phyloP scores from a whole-genome alignment of 768 basidiomycete species.

The Psilocybe tampanensis region DNA sequence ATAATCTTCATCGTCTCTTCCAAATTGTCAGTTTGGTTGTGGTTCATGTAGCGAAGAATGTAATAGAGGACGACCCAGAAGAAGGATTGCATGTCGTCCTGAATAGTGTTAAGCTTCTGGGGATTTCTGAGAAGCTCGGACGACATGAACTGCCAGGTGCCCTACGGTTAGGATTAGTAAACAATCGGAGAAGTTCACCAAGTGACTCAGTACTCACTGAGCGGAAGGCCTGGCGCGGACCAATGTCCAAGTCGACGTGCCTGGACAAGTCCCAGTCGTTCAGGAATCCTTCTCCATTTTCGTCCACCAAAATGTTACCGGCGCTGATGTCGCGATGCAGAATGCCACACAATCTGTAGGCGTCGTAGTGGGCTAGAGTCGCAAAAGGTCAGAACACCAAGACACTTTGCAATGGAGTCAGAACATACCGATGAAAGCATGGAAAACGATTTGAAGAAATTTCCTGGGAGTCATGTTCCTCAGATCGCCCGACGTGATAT shows the following conservation, averaged over 20 bases:
- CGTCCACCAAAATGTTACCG: not conserved
- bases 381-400: not conserved
- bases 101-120: not conserved
- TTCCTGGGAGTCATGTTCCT: not conserved
- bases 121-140: not conserved
- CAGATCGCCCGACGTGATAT: constrained; percentile 9
- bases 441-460: not conserved
- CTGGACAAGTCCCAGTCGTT: not conserved
- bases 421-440: not conserved
- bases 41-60: not conserved
- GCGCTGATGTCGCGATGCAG: not conserved
- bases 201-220: not conserved
- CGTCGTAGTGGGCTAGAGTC: not conserved
- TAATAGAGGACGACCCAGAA: not conserved
- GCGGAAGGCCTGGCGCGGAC: not conserved
- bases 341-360: not conserved
- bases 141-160: not conserved
- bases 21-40: not conserved
- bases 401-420: not conserved
- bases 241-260: not conserved
- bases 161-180: not conserved
- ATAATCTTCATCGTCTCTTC: too few relatives aligned
- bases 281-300: not conserved
- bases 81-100: not conserved
- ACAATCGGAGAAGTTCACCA: not conserved